phyloP scores from a whole-genome alignment of 495 filamentous ascomycete species.

The Paragyromitra xinjiangensis region DNA sequence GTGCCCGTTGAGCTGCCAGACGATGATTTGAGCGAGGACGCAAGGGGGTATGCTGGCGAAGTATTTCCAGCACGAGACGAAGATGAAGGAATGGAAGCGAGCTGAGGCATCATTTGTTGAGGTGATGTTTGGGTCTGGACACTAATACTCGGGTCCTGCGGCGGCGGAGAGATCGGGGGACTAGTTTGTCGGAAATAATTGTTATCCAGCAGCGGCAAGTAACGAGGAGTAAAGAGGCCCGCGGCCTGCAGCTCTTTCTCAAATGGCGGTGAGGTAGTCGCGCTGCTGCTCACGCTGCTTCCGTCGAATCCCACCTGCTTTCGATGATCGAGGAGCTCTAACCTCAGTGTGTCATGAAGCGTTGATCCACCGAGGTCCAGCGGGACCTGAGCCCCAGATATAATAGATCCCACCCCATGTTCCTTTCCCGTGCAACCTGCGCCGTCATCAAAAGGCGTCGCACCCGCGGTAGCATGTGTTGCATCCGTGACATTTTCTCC shows the following conservation, averaged over 20 bases:
- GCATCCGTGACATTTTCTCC: constrained; percentile 25
- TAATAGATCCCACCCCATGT: constrained; percentile 23
- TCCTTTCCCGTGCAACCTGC: constrained; percentile 24
- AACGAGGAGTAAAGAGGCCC: constrained; percentile 56
- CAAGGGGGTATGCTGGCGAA: constrained; percentile 53
- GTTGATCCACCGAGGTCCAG: constrained; percentile 47
- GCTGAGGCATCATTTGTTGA: constrained; percentile 39
- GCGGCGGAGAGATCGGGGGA: constrained; percentile 27
- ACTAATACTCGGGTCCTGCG: constrained; percentile 28
- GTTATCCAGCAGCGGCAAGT: constrained; percentile 55
- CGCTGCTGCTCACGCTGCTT: constrained; percentile 28
- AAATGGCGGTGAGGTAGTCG: constrained; percentile 53
- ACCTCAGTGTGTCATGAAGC: constrained; percentile 47
- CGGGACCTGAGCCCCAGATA: constrained; percentile 42
- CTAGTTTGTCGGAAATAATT: constrained; percentile 42
- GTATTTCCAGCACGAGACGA: constrained; percentile 39
- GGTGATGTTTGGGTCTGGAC: constrained; percentile 23
- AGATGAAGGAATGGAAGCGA: constrained; percentile 38
- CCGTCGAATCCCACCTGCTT: constrained; percentile 43
- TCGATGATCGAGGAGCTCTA: constrained; percentile 34
- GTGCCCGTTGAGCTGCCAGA: constrained; percentile 54
- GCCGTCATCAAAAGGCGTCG: constrained; percentile 14
- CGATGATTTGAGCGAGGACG: constrained; percentile 56
- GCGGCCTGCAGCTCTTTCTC: constrained; percentile 56
- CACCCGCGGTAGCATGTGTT: constrained; percentile 39